Evolutionary conservation across 2,329 filamentous ascomycete genomes (phyloP).

Genomic region (Sporothrix protearum): DNA sequence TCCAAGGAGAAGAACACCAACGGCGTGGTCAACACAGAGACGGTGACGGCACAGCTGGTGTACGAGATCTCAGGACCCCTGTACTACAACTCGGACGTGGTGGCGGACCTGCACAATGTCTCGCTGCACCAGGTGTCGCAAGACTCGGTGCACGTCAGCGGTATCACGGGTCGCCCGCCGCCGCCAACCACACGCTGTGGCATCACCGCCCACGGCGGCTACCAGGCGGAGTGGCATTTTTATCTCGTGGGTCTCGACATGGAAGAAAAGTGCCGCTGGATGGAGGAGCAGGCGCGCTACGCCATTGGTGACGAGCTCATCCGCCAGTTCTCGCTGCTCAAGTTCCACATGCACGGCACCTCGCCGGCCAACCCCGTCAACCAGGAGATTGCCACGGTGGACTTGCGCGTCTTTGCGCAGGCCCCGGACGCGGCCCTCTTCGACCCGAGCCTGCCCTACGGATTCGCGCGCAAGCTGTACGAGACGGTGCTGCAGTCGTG

Average conservation of each 20-base stretch:
- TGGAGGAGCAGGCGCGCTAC: conserved; percentile 25
- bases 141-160: conserved; percentile 34
- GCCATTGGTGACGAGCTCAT: conserved; percentile 31
- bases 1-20: conserved; percentile 31
- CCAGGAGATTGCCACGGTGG: conserved; percentile 29
- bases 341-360: conserved; percentile 27
- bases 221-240: conserved; percentile 23
- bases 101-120: conserved; percentile 35
- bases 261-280: conserved; percentile 23
- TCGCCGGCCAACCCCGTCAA: conserved; percentile 26
- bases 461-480: conserved; percentile 25
- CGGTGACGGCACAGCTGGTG: conserved; percentile 34
- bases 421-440: conserved; percentile 21
- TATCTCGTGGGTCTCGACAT: conserved; percentile 20
- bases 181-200: conserved; percentile 39
- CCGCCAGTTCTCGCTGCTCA: conserved; percentile 27
- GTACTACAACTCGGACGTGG: conserved; percentile 39
- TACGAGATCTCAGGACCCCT: conserved; percentile 40
- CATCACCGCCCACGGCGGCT: conserved; percentile 37
- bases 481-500: conserved; percentile 26
- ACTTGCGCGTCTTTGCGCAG: conserved; percentile 29
- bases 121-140: conserved; percentile 44
- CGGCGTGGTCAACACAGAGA: conserved; percentile 30
- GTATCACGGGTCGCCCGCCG: conserved; percentile 36
- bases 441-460: conserved; percentile 23